Base-by-base conservation (phyloP, 768 basidiomycete species). In the Rhizopogon roseolus region DNA sequence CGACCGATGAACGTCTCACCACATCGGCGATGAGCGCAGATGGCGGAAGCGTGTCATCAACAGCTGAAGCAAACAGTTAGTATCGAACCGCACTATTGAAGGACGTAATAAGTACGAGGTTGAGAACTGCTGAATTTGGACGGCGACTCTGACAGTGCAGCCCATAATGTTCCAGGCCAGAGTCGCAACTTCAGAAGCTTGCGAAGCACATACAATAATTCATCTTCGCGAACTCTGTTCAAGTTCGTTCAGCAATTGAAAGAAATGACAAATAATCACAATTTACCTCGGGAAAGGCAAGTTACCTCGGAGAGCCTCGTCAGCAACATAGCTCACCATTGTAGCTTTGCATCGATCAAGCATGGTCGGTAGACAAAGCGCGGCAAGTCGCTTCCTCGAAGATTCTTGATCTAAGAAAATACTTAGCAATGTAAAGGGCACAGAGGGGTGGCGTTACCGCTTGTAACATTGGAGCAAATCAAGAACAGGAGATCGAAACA, bases 401-500 rank as follows among this genome's bases (percentile, higher is more conserved):
- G 72, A 60, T 56, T 86, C 81, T 54, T 81, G 76, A 57, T 90
- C 90, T 91, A 44, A 4, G 28, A 42, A 4, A 5, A 29, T 14
- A 27, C 17, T 51, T 25, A 44, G 40, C 19, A 8, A 6, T 32
- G n/a, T 11, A 2, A 29, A 27, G 14, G 9, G 4, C 5, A 5
- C 22, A 39, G 27, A 28, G 36, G 14, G 32, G 43, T 16, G 22
- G 5, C 54, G 73, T 28, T 54, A 86, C 89, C 87, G 69, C 74
- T 76, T 1, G 80, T 81, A 1, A 75, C 73, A 60, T 84, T 72
- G 0, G 89, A 88, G 61, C 90, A 94, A 29, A 94, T 76, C 58
- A 88, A 64, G 67, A 95, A 94, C 34, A 96, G 66, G 10, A 94
- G 71, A 62, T 96, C 93, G 53, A 95, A 86, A 64, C 90, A 93